These are phyloP conservation scores for Cucurbita argyrosperma DNA, from an alignment of 306 rosid genomes.

Conservation along the genomic window DNA sequence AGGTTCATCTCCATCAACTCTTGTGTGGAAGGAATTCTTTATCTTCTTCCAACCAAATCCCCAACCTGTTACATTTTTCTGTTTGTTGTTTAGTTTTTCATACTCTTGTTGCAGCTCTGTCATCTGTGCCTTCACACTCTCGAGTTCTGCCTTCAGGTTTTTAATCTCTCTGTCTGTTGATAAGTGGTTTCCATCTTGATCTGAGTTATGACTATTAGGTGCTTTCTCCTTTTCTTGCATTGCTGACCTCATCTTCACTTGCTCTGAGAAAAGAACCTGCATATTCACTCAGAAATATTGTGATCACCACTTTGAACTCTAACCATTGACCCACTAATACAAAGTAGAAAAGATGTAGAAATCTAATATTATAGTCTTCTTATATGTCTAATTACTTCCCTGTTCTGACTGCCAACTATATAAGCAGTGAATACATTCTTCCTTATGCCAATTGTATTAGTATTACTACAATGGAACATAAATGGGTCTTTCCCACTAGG, in stretches of 20 bases:
- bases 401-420: background rate
- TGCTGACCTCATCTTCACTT: slow-evolving; percentile 66
- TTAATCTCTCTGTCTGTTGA: slow-evolving; percentile 32
- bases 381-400: background rate
- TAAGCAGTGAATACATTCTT: background rate
- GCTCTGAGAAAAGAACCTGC: slow-evolving; percentile 79
- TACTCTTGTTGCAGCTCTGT: slow-evolving; percentile 58
- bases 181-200: slow-evolving; percentile 39
- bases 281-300: background rate
- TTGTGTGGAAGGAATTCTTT: slow-evolving; percentile 51
- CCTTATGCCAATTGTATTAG: background rate
- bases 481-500: background rate
- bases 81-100: slow-evolving; percentile 34
- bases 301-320: background rate
- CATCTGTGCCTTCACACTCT: slow-evolving; percentile 48
- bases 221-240: slow-evolving; percentile 63
- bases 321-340: background rate
- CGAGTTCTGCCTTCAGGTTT: slow-evolving; percentile 58
- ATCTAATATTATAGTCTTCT: background rate
- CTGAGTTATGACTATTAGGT: slow-evolving; percentile 30
- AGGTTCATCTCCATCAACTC: slow-evolving; percentile 33
- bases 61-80: slow-evolving; percentile 44
- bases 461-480: background rate
- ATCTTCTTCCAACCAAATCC: slow-evolving; percentile 58
- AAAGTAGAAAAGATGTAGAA: background rate